Conservation (phyloP, 306 rosid species). For the Begonia masoniana region DNA sequence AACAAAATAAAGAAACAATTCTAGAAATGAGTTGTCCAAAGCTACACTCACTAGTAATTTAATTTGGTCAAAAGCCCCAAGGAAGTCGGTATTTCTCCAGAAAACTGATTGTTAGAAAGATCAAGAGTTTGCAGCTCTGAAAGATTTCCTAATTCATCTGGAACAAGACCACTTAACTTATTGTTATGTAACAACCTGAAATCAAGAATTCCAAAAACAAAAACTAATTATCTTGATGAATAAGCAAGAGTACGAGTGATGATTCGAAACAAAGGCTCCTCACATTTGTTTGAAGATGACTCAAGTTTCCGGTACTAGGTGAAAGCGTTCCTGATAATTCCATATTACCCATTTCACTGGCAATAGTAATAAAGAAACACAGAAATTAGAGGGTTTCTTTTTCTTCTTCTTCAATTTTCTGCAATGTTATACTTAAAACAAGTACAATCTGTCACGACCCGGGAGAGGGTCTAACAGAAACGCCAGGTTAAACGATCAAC, state of each 20-base stretch:
- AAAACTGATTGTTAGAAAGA: slow-evolving; percentile 70
- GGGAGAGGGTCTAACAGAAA: no score
- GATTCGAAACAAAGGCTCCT: slow-evolving; percentile 13
- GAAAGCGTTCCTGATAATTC: slow-evolving; percentile 71
- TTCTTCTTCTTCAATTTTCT: background rate
- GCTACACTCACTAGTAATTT: slow-evolving; percentile 86
- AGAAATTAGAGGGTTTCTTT: background rate
- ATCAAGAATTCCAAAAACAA: background rate
- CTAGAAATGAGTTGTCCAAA: slow-evolving; percentile 9
- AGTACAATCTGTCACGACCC: no score
- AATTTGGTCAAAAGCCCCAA: slow-evolving; percentile 62
- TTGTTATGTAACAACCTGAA: slow-evolving; percentile 82
- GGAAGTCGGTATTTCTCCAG: slow-evolving; percentile 64
- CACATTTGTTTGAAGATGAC: slow-evolving; percentile 66
- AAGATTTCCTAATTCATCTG: slow-evolving; percentile 65
- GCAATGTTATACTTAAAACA: no score
- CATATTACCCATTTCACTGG: slow-evolving; percentile 69
- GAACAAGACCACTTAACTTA: slow-evolving; percentile 66
- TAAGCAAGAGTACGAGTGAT: background rate
- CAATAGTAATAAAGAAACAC: slow-evolving; percentile 12
- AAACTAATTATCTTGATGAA: background rate
- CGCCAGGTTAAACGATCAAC: no score
- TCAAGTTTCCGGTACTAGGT: slow-evolving; percentile 72
- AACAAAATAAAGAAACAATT: slow-evolving; percentile 18
- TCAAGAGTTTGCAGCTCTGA: slow-evolving; percentile 75